Percentiles rank a stretch among this genome's conserved stretches.
Evolutionary conservation across 306 rosid genomes (phyloP).

Genomic region (Rubus parviflorus): DNA sequence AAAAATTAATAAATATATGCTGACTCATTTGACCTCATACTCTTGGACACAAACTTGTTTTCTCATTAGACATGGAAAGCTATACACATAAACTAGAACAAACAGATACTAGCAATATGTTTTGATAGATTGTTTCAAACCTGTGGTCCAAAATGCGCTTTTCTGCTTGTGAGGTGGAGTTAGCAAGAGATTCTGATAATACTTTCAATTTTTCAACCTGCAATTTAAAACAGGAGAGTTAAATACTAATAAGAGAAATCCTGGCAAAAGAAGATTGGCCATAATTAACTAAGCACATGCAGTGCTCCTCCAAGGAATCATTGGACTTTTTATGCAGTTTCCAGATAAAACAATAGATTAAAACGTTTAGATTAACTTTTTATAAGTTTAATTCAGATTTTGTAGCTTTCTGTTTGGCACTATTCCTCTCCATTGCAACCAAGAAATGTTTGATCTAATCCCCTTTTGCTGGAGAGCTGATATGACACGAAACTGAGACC

Average conservation of each 20-base stretch:
- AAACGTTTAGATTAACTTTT: background rate
- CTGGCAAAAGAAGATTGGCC: background rate
- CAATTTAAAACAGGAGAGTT: constrained; percentile 25
- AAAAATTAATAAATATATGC: background rate
- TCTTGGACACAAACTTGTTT: background rate
- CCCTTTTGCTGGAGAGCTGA: background rate
- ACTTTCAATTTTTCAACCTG: constrained; percentile 87
- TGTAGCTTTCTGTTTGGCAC: background rate
- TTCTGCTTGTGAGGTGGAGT: constrained; percentile 77
- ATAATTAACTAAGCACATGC: background rate
- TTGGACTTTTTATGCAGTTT: background rate
- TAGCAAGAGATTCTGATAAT: constrained; percentile 80
- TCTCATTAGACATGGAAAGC: background rate
- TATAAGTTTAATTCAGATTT: background rate
- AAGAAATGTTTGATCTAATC: background rate
- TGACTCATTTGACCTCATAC: background rate
- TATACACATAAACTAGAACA: background rate
- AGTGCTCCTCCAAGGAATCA: background rate
- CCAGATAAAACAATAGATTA: background rate
- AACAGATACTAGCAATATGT: constrained; percentile 4
- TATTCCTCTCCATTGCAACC: background rate
- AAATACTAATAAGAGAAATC: constrained; percentile 12
- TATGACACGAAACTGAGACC: constrained; percentile 49
- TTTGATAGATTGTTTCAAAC: constrained; percentile 39
- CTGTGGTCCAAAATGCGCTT: constrained; percentile 80